Base-by-base conservation (phyloP, 2,329 filamentous ascomycete genomes). In the Aaosphaeria pasadenensis region DNA sequence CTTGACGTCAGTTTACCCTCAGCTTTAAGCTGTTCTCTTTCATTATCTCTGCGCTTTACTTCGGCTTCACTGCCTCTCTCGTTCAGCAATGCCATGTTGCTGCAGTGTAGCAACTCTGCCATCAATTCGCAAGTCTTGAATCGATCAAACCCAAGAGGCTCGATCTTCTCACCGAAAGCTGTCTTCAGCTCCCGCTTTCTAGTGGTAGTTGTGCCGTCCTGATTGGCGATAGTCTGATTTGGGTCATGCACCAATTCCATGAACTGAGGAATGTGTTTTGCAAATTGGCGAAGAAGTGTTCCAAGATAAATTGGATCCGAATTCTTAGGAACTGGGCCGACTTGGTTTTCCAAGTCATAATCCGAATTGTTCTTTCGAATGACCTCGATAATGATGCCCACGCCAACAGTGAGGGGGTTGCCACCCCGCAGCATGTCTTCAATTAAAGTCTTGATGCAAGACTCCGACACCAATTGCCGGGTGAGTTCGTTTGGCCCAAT, bases 291-390 rank as follows among this genome's bases (percentile, higher is more conserved):
- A 33, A 99, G 80, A 5, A 99, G 78, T 1, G 88, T 94, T 24
- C 94, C 94, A 0, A 99, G 82, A 64, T 97, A 99, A 59, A 99
- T 99, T 4, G 94, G 94, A 63, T 99, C 94, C 44, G 91, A 92
- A 0, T 92, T 92, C 46, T 86, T 78, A 3, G 88, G 83, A 55
- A 88, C 88, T 30, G 88, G 84, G 50, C 91, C 89, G 43, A 87
- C 84, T 52, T 91, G 85, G 59, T 91, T 88, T 59, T 97, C 94
- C 1, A 94, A 87, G 59, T 99, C 94, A 67, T 99, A 99, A 71
- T 99, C 94, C 0, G 94, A 97, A 69, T 99, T 99, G 73, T 99
- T 99, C 75, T 99, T 99, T 51, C 94, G 84, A 67, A 99, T 99
- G 41, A 99, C 94, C 72, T 99, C 94, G 55, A 99, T 99, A 32